Evolutionary conservation across 139 green algal species (phyloP).

Genomic region (Astrephomene gubernaculifera): DNA sequence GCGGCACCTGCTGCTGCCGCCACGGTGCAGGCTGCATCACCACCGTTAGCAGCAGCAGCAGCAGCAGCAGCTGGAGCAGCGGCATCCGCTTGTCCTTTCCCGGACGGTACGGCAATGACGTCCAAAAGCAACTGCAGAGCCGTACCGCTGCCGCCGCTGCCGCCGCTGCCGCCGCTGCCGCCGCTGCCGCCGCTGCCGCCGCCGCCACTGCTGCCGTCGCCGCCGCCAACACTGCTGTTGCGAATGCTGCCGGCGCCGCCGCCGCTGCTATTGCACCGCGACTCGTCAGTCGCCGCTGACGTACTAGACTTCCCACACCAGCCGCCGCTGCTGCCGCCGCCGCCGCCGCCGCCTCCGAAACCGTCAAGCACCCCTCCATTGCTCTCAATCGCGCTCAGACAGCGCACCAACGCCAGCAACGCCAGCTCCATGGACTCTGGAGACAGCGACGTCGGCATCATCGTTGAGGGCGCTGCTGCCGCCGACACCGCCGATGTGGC

Average conservation of each 20-base stretch:
- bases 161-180: neutral
- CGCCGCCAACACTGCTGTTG: neutral
- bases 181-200: neutral
- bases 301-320: too few relatives aligned
- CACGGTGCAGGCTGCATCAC: neutral
- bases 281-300: too few relatives aligned
- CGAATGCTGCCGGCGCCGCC: neutral
- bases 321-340: neutral
- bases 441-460: neutral
- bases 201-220: neutral
- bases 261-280: too few relatives aligned
- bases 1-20: too few relatives aligned
- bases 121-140: conserved; percentile 19
- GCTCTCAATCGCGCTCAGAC: too few relatives aligned
- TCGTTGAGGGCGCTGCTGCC: neutral
- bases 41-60: neutral
- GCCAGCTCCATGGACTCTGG: neutral
- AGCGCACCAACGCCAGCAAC: conserved; percentile 22
- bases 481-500: neutral
- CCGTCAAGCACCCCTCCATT: neutral
- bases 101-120: neutral
- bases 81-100: neutral
- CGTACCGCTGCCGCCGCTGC: neutral
- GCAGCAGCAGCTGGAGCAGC: neutral
- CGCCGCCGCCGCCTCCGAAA: neutral